These are phyloP conservation scores for Dittrichia graveolens DNA, from an alignment of 129 eudicot species.

Conservation along the genomic window DNA sequence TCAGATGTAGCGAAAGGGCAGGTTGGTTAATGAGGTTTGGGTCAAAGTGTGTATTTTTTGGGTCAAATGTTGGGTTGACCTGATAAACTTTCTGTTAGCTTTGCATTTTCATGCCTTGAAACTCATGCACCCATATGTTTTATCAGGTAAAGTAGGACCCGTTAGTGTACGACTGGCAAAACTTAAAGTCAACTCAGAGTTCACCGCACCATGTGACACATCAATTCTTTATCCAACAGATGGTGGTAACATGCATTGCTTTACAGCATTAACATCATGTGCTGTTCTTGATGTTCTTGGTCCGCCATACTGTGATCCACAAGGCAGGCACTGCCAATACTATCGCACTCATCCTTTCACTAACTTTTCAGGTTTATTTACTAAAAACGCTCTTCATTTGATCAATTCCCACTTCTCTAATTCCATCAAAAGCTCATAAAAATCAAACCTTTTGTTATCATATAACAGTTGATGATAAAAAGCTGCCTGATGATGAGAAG, in stretches of 20 bases:
- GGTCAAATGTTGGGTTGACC: neutral
- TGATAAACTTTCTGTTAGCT: neutral
- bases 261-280: slow-evolving; percentile 71
- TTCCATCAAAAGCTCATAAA: neutral
- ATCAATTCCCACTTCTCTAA: neutral
- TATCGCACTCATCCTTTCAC: slow-evolving; percentile 53
- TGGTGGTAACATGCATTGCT: slow-evolving; percentile 91
- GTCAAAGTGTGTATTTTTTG: neutral
- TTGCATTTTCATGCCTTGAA: neutral
- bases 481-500: slow-evolving; percentile 52
- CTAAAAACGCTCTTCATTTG: neutral
- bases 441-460: neutral
- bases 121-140: neutral
- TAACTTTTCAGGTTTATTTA: slow-evolving; percentile 44
- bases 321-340: slow-evolving; percentile 84
- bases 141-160: slow-evolving; percentile 30
- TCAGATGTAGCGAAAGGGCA: neutral
- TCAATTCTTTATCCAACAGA: slow-evolving; percentile 73
- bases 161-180: slow-evolving; percentile 56
- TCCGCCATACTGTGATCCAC: slow-evolving; percentile 77
- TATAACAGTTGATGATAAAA: slow-evolving; percentile 46
- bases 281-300: slow-evolving; percentile 91
- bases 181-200: slow-evolving; percentile 55
- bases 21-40: neutral
- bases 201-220: slow-evolving; percentile 70